Evolutionary conservation across 768 basidiomycete genomes (phyloP).

Genomic region (Suillus hirtellus): DNA sequence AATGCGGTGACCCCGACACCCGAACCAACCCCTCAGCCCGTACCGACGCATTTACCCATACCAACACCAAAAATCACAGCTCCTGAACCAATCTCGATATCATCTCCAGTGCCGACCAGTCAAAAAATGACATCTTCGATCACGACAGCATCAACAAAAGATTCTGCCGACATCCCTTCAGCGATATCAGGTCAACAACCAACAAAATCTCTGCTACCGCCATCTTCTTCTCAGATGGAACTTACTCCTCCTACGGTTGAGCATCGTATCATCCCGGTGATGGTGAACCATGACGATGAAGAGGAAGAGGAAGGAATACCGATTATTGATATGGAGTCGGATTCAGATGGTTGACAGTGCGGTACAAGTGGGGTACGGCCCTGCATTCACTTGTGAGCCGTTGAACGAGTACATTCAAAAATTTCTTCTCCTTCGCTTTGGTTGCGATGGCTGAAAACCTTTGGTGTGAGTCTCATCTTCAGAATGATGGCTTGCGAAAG

Average conservation of each 20-base stretch:
- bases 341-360: slow-evolving; percentile 51
- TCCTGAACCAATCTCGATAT: neutral
- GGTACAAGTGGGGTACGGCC: neutral
- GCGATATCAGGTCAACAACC: neutral
- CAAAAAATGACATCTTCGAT: neutral
- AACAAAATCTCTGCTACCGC: neutral
- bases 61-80: slow-evolving; percentile 5
- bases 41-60: slow-evolving; percentile 3
- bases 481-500: neutral
- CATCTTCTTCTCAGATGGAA: slow-evolving; percentile 3
- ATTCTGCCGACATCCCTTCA: neutral
- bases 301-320: slow-evolving; percentile 79
- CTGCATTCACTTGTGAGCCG: neutral
- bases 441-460: slow-evolving; percentile 12
- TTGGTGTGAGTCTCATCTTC: slow-evolving; percentile 1
- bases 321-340: slow-evolving; percentile 73
- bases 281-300: slow-evolving; percentile 47
- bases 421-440: slow-evolving; percentile 5
- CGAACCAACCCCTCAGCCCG: slow-evolving; percentile 10
- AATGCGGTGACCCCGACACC: neutral
- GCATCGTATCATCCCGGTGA: slow-evolving; percentile 14
- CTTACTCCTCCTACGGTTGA: slow-evolving; percentile 3
- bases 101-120: too few relatives aligned
- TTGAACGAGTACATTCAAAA: slow-evolving; percentile 1
- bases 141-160: slow-evolving; percentile 8